phyloP scores from a whole-genome alignment of 257 asterid genomes.

The Eucommia ulmoides region DNA sequence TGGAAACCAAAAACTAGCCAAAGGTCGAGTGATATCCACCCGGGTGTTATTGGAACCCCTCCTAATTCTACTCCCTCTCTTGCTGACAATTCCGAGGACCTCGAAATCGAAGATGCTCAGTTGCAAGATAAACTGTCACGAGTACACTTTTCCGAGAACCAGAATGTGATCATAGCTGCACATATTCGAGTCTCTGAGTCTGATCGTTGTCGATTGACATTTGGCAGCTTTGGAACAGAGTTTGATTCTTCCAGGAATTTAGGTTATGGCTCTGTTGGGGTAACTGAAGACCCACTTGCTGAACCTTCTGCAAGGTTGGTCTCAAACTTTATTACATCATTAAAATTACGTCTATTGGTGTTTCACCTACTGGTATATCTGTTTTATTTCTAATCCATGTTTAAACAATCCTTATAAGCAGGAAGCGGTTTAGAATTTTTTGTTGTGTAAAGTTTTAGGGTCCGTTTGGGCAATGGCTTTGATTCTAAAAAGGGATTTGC shows the following conservation, averaged over 20 bases:
- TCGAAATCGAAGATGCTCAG: slow-evolving; percentile 36
- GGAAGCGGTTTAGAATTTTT: no score
- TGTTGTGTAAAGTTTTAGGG: no score
- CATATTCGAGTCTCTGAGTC: slow-evolving; percentile 85
- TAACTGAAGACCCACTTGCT: slow-evolving; percentile 30
- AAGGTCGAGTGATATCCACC: slow-evolving; percentile 36
- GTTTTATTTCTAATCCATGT: no score
- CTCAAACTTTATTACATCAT: slow-evolving; percentile 5
- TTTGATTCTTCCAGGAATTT: slow-evolving; percentile 28
- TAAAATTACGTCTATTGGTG: no score
- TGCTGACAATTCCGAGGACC: slow-evolving; percentile 25
- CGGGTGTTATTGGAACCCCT: slow-evolving; percentile 51
- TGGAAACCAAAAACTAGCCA: slow-evolving; percentile 87
- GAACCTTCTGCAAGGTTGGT: slow-evolving; percentile 52
- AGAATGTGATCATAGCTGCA: slow-evolving; percentile 83
- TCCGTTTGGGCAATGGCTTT: no score
- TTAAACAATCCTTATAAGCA: no score
- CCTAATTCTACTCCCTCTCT: slow-evolving; percentile 43
- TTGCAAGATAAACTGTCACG: slow-evolving; percentile 41
- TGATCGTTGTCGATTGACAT: slow-evolving; percentile 67
- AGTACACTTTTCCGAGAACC: slow-evolving; percentile 43
- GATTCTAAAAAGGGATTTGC: no score
- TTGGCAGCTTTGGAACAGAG: slow-evolving; percentile 78
- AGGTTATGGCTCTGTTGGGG: slow-evolving; percentile 19
- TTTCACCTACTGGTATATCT: no score